phyloP scores from a whole-genome alignment of 768 basidiomycete species.

The Cystobasidium onofrii region DNA sequence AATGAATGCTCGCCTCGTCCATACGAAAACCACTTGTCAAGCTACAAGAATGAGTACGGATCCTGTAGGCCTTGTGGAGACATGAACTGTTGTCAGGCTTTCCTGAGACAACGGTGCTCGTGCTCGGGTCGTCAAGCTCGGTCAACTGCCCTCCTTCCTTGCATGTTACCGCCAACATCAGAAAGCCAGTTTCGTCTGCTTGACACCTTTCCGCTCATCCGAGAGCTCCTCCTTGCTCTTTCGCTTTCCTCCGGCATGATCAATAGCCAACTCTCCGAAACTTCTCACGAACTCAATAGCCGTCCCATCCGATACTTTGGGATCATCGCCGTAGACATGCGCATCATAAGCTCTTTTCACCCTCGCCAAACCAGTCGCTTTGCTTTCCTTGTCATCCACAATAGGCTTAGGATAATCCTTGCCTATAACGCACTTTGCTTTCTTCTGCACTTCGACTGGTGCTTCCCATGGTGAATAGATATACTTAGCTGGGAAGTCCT shows the following conservation, averaged over 20 bases:
- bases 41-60: no score
- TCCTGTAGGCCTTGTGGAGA: no score
- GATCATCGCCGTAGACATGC: slow-evolving; percentile 44
- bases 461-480: slow-evolving; percentile 47
- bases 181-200: slow-evolving; percentile 24
- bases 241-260: background rate
- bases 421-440: slow-evolving; percentile 47
- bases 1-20: no score
- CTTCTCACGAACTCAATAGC: slow-evolving; percentile 36
- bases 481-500: slow-evolving; percentile 48
- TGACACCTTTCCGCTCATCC: slow-evolving; percentile 10
- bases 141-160: no score
- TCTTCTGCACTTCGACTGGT: slow-evolving; percentile 43
- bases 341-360: slow-evolving; percentile 45
- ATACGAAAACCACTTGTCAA: no score
- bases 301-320: slow-evolving; percentile 44
- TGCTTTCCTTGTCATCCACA: slow-evolving; percentile 45
- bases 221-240: slow-evolving; percentile 22
- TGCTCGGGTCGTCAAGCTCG: no score
- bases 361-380: slow-evolving; percentile 42
- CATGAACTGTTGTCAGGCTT: no score
- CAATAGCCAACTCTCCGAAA: slow-evolving; percentile 15
- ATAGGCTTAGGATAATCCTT: slow-evolving; percentile 46
- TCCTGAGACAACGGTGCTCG: no score
- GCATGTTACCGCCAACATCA: no score